phyloP scores from a whole-genome alignment of 345 rosid species.

The Camelina sativa region DNA sequence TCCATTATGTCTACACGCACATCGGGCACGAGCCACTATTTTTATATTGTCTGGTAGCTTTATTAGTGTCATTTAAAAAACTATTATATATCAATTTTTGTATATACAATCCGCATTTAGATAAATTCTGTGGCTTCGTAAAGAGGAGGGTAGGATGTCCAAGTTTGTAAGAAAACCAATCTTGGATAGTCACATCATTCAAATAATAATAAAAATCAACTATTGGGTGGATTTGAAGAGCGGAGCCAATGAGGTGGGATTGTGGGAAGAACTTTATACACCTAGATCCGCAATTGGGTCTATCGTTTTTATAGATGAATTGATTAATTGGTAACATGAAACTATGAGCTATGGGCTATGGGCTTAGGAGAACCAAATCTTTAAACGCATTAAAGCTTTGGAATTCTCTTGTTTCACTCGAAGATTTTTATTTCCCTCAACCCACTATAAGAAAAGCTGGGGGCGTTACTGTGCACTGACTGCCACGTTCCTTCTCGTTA shows the following conservation, averaged over 20 bases:
- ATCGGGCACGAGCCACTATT: constrained; percentile 37
- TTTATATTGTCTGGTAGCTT: constrained; percentile 27
- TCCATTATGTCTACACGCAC: constrained; percentile 40
- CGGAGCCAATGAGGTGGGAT: not conserved
- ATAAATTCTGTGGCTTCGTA: constrained; percentile 14
- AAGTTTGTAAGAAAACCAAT: not conserved
- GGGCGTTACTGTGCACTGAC: not conserved
- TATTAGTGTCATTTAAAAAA: not conserved
- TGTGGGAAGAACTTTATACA: constrained; percentile 1
- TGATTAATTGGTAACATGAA: not conserved
- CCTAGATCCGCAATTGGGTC: not conserved
- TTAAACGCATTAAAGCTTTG: no score
- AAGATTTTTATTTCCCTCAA: not conserved
- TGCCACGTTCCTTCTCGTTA: not conserved
- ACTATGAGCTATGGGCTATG: not conserved
- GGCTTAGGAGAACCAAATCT: no score
- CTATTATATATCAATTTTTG: not conserved
- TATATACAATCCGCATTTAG: not conserved
- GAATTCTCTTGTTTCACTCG: not conserved
- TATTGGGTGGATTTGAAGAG: constrained; percentile 19
- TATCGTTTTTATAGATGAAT: constrained; percentile 5
- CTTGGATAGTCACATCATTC: constrained; percentile 10
- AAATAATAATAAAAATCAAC: not conserved
- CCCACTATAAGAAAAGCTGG: not conserved
- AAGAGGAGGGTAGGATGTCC: not conserved